Evolutionary conservation across 2,329 filamentous ascomycete species (phyloP), one percentile per base, ranked within the genome.

Genomic region (Pseudogymnoascus sp.): DNA sequence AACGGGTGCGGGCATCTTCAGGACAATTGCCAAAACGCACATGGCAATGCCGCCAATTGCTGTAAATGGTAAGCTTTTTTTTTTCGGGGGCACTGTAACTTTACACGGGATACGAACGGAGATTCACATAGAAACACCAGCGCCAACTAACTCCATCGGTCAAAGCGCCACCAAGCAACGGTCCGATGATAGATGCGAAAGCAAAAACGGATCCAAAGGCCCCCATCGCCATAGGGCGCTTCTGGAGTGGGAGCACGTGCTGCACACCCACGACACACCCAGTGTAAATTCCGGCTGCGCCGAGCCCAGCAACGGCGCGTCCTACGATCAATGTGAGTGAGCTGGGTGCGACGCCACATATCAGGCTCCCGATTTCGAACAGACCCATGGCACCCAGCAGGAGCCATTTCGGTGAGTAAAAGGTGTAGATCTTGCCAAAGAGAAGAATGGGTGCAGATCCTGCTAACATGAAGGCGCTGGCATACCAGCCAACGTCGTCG

Each of bases 101-200:
- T 11, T 31, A 23, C 8, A 6, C 1, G 26, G 26, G 26, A 7
- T 12, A 52, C 45, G n/a, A 52, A 52, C 45, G 45, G 7, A 80
- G 69, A 60, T 78, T 78, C 64, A 68, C 66, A 60, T 68, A 70
- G 61, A 70, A 69, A 45, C 71, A 73, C 71, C 70, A 72, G 55
- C 72, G 63, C 72, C 71, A 73, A 65, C 65, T 71, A 63, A 63
- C 67, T 10, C 65, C 63, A 4, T 75, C 75, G 12, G 74, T 77
- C 61, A 76, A 76, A 11, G 71, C 75, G 21, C 76, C 77, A 37
- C 77, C 77, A 7, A 77, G 62, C 10, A 71, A 38, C 3, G 69
- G 69, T 63, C 69, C 77, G 39, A 66, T 61, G 41, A 69, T 65
- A 38, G 67, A 67, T 23, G 69, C 66, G 41, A 70, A 64, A 26